Evolutionary conservation across 176 grass and related monocot species (phyloP), one percentile per base, ranked within the genome.

Genomic region (Lolium rigidum): DNA sequence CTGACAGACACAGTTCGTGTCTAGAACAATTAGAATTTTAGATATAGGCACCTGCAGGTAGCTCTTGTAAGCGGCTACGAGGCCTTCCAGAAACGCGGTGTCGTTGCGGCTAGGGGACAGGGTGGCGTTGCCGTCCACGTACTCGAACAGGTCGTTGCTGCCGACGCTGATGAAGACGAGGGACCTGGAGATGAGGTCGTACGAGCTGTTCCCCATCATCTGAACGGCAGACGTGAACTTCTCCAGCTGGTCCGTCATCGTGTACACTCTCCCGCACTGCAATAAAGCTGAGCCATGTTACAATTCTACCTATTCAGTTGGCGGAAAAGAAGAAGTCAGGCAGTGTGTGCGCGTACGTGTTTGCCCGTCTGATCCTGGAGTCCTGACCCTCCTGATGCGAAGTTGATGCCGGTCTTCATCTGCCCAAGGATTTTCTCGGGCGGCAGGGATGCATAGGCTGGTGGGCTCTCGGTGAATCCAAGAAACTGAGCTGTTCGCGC

Each of bases 381-480:
- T 14, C 95, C 95, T 47, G 95, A 95, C 16, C 95, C 93, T 67
- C 89, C 95, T 21, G 95, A 98, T 25, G 95, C 95, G 20, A 95
- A 98, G 90, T 88, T 98, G 78, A 89, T 86, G 75, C 95, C 95
- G 46, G 18, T 86, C 16, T 83, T 80, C 87, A 87, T 92, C 85
- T 56, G 85, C 1, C 49, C 8, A 55, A 87, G 24, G 72, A 81
- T 83, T 56, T 25, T 51, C 38, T 80, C 84, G 3, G 80, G 37
- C 10, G 58, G 21, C 49, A 98, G 70, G 11, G 91, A 95, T 25
- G 90, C 81, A 79, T 76, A 94, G 62, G 95, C 77, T 5, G 80
- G 95, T 10, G 95, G 95, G 77, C 95, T 98, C 83, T 89, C 71
- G 11, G 18, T 55, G 17, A 98, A 98, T 0, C 93, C 91, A 85